Base-by-base conservation (phyloP, 768 basidiomycete species). In the Mycena maculata region DNA sequence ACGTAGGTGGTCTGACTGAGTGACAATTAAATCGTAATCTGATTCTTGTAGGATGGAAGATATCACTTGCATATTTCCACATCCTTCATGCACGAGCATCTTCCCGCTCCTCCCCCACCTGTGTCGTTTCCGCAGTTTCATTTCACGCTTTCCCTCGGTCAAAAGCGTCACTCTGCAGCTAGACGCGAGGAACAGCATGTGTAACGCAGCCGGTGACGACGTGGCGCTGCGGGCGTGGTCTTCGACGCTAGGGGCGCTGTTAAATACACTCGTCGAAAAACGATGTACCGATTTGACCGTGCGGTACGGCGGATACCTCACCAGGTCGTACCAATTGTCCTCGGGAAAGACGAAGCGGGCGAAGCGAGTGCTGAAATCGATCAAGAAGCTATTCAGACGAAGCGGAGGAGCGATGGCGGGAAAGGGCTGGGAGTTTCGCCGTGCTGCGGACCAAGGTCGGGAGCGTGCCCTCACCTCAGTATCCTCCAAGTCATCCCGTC, bases 161-260 rank as follows among this genome's bases (percentile, higher is more conserved):
- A 39, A 28, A 22, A 27, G 58, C 16, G 65, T 67, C 18, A 66
- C 57, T 10, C 25, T 70, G 38, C 65, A 70, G 41, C 60, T 70
- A 2, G 69, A 70, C 22, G 57, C 52, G 18, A 28, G 61, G 13
- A 70, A 62, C 31, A 70, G 69, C 53, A 50, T 59, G 57, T 70
- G 69, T 52, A 70, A 70, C 22, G 16, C 61, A 3, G 31, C 50
- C 16, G 69, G 65, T 5, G 69, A 70, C 57, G 69, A 70, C 53
- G 55, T 39, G 23, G 65, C 69, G 4, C 38, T 70, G 4, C 69
- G 69, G 1, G 69, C 65, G 22, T 70, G 69, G 69, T 63, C 69
- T 3, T 48, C 50, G 23, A 33, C 56, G 25, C 27, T 70, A 1
- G 60, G 61, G 13, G 27, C 42, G 28, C 58, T 70, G 33, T 45